Conservation (phyloP, 257 asterid genomes). For the Mentha longifolia region DNA sequence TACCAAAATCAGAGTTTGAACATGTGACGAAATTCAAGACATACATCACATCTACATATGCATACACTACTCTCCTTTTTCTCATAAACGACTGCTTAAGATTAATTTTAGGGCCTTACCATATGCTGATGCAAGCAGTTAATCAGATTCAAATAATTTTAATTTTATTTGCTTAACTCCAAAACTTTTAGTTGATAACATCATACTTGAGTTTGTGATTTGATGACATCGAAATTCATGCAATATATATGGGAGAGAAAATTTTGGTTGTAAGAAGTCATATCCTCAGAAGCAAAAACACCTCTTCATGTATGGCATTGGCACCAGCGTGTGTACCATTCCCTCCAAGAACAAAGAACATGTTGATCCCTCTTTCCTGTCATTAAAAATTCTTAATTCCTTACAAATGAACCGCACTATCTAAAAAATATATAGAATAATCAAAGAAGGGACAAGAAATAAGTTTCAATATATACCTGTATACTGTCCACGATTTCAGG, state of each 20-base stretch:
- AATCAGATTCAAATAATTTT: not conserved
- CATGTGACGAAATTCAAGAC: constrained; percentile 27
- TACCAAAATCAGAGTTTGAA: constrained; percentile 25
- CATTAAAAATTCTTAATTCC: constrained; percentile 30
- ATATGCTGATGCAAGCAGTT: not conserved
- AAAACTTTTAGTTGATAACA: constrained; percentile 17
- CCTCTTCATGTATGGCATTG: constrained; percentile 95
- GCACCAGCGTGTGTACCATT: constrained; percentile 99
- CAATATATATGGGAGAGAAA: constrained; percentile 11
- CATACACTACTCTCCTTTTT: not conserved
- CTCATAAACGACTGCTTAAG: not conserved
- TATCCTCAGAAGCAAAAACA: constrained; percentile 30
- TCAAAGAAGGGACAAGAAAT: constrained; percentile 18
- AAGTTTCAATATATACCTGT: constrained; percentile 54
- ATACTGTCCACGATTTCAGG: constrained; percentile 82
- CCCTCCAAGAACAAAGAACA: constrained; percentile 98
- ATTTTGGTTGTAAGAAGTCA: constrained; percentile 19
- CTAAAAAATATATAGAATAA: not conserved
- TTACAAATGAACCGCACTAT: constrained; percentile 22
- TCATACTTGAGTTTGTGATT: constrained; percentile 11
- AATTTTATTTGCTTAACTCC: not conserved
- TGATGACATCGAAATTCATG: constrained; percentile 9
- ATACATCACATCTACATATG: not conserved
- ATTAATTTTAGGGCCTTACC: not conserved
- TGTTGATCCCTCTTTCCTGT: constrained; percentile 91